These are phyloP conservation scores for Cyberlindnera euphorbiae DNA, from an alignment of 805 yeast genomes.

Conservation along the genomic window DNA sequence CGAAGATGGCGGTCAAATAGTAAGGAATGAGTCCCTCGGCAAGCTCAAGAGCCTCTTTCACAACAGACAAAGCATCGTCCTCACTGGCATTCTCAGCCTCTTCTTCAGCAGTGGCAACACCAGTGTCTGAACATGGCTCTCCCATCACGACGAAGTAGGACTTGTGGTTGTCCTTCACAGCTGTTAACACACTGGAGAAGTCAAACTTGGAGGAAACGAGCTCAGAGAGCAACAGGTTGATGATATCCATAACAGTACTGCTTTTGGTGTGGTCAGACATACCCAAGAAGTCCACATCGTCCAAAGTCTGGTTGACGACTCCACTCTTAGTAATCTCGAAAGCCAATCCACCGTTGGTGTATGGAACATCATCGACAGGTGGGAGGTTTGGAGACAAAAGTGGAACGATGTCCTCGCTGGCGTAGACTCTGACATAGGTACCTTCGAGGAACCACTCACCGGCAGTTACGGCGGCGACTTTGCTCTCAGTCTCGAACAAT, in stretches of 20 bases:
- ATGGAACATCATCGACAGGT: slow-evolving; percentile 22
- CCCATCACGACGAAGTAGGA: slow-evolving; percentile 4
- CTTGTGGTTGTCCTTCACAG: no score
- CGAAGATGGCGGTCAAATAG: no score
- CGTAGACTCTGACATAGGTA: slow-evolving; percentile 48
- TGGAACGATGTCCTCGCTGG: slow-evolving; percentile 54
- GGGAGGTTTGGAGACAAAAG: slow-evolving; percentile 55
- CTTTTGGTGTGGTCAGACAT: slow-evolving; percentile 13
- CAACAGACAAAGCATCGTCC: no score
- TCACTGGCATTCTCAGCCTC: no score
- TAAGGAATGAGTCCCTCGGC: no score
- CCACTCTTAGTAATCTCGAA: slow-evolving; percentile 17
- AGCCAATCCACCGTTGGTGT: slow-evolving; percentile 30
- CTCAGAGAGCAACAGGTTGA: no score
- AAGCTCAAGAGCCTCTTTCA: no score
- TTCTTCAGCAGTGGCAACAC: no score
- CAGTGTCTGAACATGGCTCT: not conserved
- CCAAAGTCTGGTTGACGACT: slow-evolving; percentile 24
- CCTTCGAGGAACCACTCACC: slow-evolving; percentile 30
- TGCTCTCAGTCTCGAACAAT: slow-evolving; percentile 37
- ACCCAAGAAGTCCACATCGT: slow-evolving; percentile 17
- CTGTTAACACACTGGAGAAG: no score
- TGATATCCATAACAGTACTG: no score
- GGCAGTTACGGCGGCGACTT: slow-evolving; percentile 23
- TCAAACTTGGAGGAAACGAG: no score